Percentiles rank a stretch among this genome's conserved stretches.
Evolutionary conservation across 176 grass and related monocot genomes (phyloP).

Genomic region (Triticum dicoccoides): DNA sequence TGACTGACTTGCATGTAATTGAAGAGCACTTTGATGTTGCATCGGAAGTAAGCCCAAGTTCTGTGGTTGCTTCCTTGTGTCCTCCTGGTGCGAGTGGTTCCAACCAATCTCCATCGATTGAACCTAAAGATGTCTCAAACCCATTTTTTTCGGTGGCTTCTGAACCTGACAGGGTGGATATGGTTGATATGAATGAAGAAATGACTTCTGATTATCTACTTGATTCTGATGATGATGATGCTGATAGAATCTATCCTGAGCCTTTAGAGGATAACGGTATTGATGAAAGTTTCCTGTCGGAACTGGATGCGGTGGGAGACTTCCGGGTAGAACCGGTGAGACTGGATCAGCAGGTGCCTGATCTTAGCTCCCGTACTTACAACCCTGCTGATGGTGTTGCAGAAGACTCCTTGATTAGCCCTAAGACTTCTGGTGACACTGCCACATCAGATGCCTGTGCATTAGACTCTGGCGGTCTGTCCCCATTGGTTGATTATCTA

Average conservation of each 20-base stretch:
- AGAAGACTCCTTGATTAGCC: slow-evolving; percentile 15
- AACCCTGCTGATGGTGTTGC: slow-evolving; percentile 29
- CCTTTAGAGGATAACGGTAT: slow-evolving; percentile 49
- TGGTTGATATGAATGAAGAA: slow-evolving; percentile 31
- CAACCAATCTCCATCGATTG: slow-evolving; percentile 29
- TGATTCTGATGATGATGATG: slow-evolving; percentile 80
- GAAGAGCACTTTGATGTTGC: slow-evolving; percentile 45
- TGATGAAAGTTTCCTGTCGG: slow-evolving; percentile 71
- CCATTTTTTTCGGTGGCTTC: slow-evolving; percentile 20
- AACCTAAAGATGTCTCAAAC: slow-evolving; percentile 29
- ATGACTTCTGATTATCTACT: slow-evolving; percentile 33
- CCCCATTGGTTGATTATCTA: slow-evolving; percentile 16
- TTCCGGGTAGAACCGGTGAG: slow-evolving; percentile 53
- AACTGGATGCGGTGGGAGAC: slow-evolving; percentile 69
- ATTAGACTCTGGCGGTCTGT: slow-evolving; percentile 19
- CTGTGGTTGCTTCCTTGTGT: slow-evolving; percentile 19
- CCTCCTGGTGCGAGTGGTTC: slow-evolving; percentile 22
- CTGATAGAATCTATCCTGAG: slow-evolving; percentile 67
- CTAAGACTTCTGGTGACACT: slow-evolving; percentile 10
- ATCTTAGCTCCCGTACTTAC: slow-evolving; percentile 18
- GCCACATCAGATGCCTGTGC: slow-evolving; percentile 23
- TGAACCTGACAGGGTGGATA: slow-evolving; percentile 26
- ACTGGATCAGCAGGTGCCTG: slow-evolving; percentile 28
- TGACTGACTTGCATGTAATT: slow-evolving; percentile 43
- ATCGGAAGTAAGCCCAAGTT: slow-evolving; percentile 20